These are phyloP conservation scores for Tulasnella sp. DNA, from an alignment of 768 basidiomycete genomes.

Conservation along the genomic window DNA sequence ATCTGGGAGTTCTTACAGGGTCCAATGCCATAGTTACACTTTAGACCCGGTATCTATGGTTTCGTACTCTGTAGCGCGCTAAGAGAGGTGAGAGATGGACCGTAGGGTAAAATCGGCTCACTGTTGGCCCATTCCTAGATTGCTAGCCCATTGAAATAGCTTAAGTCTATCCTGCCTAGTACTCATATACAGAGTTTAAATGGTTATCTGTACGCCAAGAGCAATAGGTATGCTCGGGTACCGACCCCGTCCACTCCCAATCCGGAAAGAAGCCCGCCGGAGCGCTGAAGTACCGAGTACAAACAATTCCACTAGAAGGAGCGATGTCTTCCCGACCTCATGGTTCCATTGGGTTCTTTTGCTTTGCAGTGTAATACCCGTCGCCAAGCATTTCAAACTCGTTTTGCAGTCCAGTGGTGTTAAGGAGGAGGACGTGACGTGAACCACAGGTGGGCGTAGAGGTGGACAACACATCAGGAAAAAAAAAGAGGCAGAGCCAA, in stretches of 20 bases:
- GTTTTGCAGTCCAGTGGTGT: background rate
- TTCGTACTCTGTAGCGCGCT: background rate
- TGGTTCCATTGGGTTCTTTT: background rate
- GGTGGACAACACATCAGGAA: background rate
- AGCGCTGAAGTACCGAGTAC: background rate
- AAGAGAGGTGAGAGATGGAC: background rate
- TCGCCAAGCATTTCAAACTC: background rate
- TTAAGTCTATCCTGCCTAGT: background rate
- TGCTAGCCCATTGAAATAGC: background rate
- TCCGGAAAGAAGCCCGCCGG: background rate
- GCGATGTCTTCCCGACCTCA: background rate
- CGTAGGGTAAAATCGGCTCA: background rate
- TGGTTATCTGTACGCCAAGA: background rate
- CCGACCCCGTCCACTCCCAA: background rate
- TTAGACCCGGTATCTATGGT: background rate
- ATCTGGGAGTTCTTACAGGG: background rate
- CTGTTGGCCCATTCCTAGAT: background rate
- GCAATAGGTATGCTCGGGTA: background rate
- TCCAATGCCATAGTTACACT: background rate
- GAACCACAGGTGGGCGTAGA: background rate
- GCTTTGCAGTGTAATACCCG: background rate
- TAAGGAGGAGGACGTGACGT: background rate
- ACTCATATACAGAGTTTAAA: background rate
- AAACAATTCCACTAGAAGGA: background rate
- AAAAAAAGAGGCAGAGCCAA: too few relatives aligned